These are phyloP conservation scores for Achaetomium macrosporum DNA, from an alignment of 2,329 filamentous ascomycete genomes.

Conservation along the genomic window DNA sequence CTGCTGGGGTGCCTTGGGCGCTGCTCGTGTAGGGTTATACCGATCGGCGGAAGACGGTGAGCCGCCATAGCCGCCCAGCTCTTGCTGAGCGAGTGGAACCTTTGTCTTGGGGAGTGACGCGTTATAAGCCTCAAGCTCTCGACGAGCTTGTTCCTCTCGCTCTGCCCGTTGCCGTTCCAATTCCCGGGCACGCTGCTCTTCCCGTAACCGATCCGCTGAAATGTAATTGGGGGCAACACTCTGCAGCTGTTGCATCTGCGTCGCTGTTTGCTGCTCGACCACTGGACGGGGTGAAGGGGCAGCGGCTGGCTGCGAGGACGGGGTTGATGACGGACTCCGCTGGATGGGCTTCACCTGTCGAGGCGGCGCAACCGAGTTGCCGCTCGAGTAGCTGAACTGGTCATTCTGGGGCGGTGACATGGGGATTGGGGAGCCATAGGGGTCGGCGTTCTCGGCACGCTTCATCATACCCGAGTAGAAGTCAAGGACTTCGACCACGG, in stretches of 20 bases:
- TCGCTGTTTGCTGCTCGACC: constrained; percentile 41
- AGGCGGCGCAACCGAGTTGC: constrained; percentile 60
- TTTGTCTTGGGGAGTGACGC: constrained; percentile 79
- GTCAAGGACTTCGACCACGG: constrained; percentile 72
- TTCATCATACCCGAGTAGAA: constrained; percentile 83
- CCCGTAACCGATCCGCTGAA: constrained; percentile 43
- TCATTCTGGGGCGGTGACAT: constrained; percentile 61
- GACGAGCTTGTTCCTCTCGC: constrained; percentile 60
- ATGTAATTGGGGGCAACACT: constrained; percentile 50
- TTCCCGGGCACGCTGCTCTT: constrained; percentile 58
- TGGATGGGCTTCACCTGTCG: constrained; percentile 57
- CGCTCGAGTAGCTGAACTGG: constrained; percentile 54
- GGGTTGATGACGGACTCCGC: constrained; percentile 35
- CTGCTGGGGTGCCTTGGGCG: constrained; percentile 57
- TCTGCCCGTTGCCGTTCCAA: constrained; percentile 52
- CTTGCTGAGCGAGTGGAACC: constrained; percentile 78
- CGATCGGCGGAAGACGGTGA: constrained; percentile 48
- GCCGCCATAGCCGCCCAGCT: constrained; percentile 66
- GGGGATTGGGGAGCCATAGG: constrained; percentile 58
- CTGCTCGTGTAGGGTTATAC: constrained; percentile 80
- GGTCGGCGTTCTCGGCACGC: constrained; percentile 62
- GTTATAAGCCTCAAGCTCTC: constrained; percentile 84
- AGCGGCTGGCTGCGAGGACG: constrained; percentile 31
- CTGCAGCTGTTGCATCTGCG: constrained; percentile 51
- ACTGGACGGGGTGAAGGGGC: constrained; percentile 40